Evolutionary conservation across 768 basidiomycete genomes (phyloP), one percentile per base, ranked within the genome.

Genomic region (Astraeus odoratus): DNA sequence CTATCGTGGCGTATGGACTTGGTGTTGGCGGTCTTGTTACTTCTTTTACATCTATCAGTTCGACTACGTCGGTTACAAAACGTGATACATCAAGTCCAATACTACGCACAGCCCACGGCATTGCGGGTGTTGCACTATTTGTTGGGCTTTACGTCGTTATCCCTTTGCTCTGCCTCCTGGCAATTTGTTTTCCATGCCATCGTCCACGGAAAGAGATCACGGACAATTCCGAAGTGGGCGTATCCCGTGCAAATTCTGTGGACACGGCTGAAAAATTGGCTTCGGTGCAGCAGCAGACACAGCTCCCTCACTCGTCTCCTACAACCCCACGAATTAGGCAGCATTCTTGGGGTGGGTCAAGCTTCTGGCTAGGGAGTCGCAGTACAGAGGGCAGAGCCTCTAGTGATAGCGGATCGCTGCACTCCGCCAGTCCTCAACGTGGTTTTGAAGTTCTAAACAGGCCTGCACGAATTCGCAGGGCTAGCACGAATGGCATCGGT

Each of bases 61-160:
- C 63, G 31, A 50, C 54, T n/a, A 47, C 52, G 24, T 47, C 50
- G 33, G 15, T 64, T 6, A 44, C 58, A 34, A 70, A 64, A 51
- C 67, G 70, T 37, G 57, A 65, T 37, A 41, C 50, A 12, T 57
- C 67, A 24, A 53, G 58, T 33, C 43, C 41, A 30, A 41, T 64
- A 47, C 70, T 88, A 36, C 68, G 65, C 47, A 88, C 87, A 2
- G 57, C 61, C 7, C 88, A 90, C 56, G 77, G 82, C 25, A 69
- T 72, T 57, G 80, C 75, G 1, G 83, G 84, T 26, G 64, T 89
- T 34, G 74, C 73, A 15, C 72, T 90, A 13, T 85, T 83, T 57
- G 47, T 77, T 31, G 71, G 69, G 30, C 64, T 88, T 18, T 89
- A 86, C 57, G 67, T 63, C 25, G 31, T 78, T 33, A 50, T 78